Base-by-base conservation (phyloP, 2,329 filamentous ascomycete species). In the Penicillium expansum region DNA sequence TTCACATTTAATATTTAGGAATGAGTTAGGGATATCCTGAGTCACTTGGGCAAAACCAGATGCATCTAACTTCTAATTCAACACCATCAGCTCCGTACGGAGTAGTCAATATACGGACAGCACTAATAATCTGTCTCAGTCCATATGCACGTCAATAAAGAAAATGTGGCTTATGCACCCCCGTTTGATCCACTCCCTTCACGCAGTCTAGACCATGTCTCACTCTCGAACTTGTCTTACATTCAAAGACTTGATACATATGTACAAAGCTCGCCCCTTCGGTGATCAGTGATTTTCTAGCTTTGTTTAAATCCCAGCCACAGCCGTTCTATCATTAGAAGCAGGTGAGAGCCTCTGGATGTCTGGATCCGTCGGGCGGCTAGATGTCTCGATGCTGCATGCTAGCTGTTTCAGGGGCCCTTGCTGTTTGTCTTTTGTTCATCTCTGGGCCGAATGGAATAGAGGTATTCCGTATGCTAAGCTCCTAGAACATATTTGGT, bases 181-280 rank as follows among this genome's bases (percentile, higher is more conserved):
- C 47, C 52, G 54, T 56, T 52, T 30, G 32, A 45, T 37, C 54
- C 54, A 56, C 48, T 33, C 29, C n/a, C 16, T 32, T 38, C 33
- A 9, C 32, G 27, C 13, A 41, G 41, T 47, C 48, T 35, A 56
- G 42, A 39, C 35, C 35, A 20, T 56, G 41, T 56, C 41, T 52
- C 54, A 42, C 27, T 16, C 18, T 33, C n/a, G 33, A 44, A 52
- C 11, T 10, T 47, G 54, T 56, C 41, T 39, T 22, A 52, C n/a
- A 39, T 47, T 20, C 35, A 47, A 33, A 30, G 14, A 45, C n/a
- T 56, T 24, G 39, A 44, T 51, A n/a, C 4, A 29, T 29, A 29
- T 29, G 27, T 29, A 24, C 4, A 33, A n/a, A 55, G 14, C 24
- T 22, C 29, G 27, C 35, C 37, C 13, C 32, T 18, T 7, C 13